phyloP scores from a whole-genome alignment of 306 rosid species.

The Myrica gale region DNA sequence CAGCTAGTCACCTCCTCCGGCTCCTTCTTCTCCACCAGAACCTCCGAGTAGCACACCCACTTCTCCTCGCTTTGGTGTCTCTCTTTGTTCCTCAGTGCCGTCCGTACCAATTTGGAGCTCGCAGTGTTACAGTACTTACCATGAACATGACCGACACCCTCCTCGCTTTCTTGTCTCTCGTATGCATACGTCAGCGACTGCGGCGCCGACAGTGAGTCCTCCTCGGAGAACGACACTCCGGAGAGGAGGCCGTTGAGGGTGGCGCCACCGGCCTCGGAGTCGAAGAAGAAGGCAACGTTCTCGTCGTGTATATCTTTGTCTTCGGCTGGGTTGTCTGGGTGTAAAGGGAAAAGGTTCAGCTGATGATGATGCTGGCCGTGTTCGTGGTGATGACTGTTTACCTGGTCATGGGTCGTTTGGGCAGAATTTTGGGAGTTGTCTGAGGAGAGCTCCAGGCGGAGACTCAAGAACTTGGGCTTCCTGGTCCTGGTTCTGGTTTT shows the following conservation, averaged over 20 bases:
- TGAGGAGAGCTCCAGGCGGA: constrained; percentile 43
- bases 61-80: constrained; percentile 53
- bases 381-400: neutral
- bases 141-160: neutral
- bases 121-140: neutral
- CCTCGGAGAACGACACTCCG: constrained; percentile 25
- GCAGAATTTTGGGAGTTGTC: neutral
- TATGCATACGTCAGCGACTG: constrained; percentile 23
- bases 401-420: neutral
- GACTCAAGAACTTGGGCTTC: constrained; percentile 72
- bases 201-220: constrained; percentile 38
- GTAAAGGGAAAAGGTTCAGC: constrained; percentile 54
- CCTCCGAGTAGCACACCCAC: constrained; percentile 90
- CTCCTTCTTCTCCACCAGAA: constrained; percentile 57
- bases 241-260: constrained; percentile 49
- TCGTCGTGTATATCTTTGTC: constrained; percentile 53
- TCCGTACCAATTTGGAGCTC: constrained; percentile 46
- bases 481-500: constrained; percentile 49
- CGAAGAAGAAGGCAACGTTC: constrained; percentile 63
- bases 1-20: constrained; percentile 53
- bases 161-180: neutral
- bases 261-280: constrained; percentile 34
- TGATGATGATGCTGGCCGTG: constrained; percentile 20
- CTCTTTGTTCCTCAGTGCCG: constrained; percentile 74
- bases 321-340: constrained; percentile 48